Evolutionary conservation across 345 rosid species (phyloP), one percentile per base, ranked within the genome.

Genomic region (Populus nigra): DNA sequence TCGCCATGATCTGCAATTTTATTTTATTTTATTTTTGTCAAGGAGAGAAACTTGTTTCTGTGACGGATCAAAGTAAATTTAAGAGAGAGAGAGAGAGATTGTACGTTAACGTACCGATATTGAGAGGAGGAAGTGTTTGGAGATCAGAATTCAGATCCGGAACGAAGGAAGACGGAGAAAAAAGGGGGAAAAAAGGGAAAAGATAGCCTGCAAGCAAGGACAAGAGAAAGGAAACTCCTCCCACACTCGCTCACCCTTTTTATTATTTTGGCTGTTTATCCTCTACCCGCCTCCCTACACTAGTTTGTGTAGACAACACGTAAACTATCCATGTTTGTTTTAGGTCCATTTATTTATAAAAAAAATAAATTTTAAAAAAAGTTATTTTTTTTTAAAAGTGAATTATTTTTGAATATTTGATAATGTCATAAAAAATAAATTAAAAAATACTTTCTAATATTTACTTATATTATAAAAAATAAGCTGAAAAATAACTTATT

Each of bases 1-100:
- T 94, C 73, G 80, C 73, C 66, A 70, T 22, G 20, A 65, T 31
- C 76, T 72, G 70, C 25, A 0, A 53, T 53, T 20, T 53, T 2
- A 18, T 53, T 53, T 53, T 20, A 5, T 53, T 20, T 39, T 38
- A 25, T 25, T 39, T 39, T 39, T 39, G 18, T 47, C 11, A 11
- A 59, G 5, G 65, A 23, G 7, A 23, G 25, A 23, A 59, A 59
- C 27, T 59, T 59, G 25, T 10, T 59, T 23, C 17, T 4, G 6
- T 4, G 53, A 47, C 1, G 15, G 65, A 0, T 59, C 65, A 59
- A 59, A n/a, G 23, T 59, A 10, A 59, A 23, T 0, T 22, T 22
- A 1, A 57, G 1, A 55, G 9, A 8, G 6, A 9, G 7, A 20
- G 15, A 23, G 25, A 25, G 4, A 57, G 29, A 23, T 59, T 23